Evolutionary conservation across 1,139 yeast species (phyloP).

Genomic region (Zygosaccharomyces pseudobailii): DNA sequence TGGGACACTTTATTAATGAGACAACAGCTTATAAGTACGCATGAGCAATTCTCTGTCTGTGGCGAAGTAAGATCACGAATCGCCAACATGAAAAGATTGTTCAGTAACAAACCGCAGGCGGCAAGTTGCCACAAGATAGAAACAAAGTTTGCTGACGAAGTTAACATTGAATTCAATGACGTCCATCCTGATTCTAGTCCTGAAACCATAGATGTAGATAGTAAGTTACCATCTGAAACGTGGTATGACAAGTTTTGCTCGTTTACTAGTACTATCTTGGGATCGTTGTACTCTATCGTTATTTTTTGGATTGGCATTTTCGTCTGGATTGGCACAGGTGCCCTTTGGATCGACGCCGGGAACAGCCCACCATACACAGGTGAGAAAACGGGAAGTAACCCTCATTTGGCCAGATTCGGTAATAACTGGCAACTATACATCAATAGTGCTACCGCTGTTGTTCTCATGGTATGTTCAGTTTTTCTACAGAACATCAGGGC

Average conservation of each 20-base stretch:
- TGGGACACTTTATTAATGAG: conserved; percentile 41
- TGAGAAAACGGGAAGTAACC: conserved; percentile 22
- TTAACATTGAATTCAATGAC: not conserved
- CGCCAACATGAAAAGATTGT: conserved; percentile 24
- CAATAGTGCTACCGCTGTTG: conserved; percentile 39
- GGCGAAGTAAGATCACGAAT: conserved; percentile 35
- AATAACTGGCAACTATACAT: conserved; percentile 40
- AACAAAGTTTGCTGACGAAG: not conserved
- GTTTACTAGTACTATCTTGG: conserved; percentile 24
- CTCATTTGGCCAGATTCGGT: conserved; percentile 27
- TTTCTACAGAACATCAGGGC: conserved; percentile 38
- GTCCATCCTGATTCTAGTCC: not conserved
- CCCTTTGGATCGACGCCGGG: conserved; percentile 25
- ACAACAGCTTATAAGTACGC: conserved; percentile 34
- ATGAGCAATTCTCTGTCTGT: conserved; percentile 25
- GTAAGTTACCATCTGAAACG: conserved; percentile 23
- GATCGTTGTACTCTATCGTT: conserved; percentile 33
- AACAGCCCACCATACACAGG: conserved; percentile 28
- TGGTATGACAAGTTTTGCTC: conserved; percentile 35
- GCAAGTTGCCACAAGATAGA: not conserved
- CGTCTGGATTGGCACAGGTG: conserved; percentile 38
- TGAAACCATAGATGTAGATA: conserved; percentile 7
- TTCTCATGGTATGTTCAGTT: conserved; percentile 33
- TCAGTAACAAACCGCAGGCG: conserved; percentile 6
- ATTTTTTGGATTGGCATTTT: conserved; percentile 38